Evolutionary conservation across 2,329 filamentous ascomycete genomes (phyloP), one percentile per base, ranked within the genome.

Genomic region (Monilinia fructigena): DNA sequence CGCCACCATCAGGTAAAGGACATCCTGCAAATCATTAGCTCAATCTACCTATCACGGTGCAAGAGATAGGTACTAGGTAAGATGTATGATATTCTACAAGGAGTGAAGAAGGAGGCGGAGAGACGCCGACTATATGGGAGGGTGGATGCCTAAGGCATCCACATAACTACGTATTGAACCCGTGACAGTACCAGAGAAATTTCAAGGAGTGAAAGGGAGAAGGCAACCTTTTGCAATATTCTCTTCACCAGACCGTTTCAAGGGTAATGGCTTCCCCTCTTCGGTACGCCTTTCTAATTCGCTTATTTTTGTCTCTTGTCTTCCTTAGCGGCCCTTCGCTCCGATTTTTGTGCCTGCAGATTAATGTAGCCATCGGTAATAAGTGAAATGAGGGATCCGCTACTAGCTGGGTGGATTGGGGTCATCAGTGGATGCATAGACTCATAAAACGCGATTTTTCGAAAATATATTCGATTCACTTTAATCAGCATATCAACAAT

Each of bases 371-470:
- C 82, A 1, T 82, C 83, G 0, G 79, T 82, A 2, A 83, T 68
- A 2, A 85, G 72, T 0, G 79, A 76, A 3, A 83, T 70, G 11
- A 83, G 73, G 8, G 78, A 79, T 2, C 83, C 83, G 38, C 77
- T 82, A 69, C 80, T 82, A 42, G 80, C 81, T 0, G 82, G 78
- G 68, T 85, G 80, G 80, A 67, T 79, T 82, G 0, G 83, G 83
- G 68, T 86, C 82, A 23, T 23, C 23, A 23, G 23, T 23, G 23
- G 23, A 23, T 23, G 23, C 23, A 23, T 23, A 23, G 23, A 23
- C 23, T 23, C 1, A 23, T 23, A 23, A 23, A 23, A 23, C 23
- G 23, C 23, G 23, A 23, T 23, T 23, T 23, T 23, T 23, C 23
- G 23, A 23, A 23, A 23, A 23, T 23, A 23, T 23, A 23, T 23